Evolutionary conservation across 2,329 filamentous ascomycete species (phyloP).

Genomic region (Ilyonectria sp.): DNA sequence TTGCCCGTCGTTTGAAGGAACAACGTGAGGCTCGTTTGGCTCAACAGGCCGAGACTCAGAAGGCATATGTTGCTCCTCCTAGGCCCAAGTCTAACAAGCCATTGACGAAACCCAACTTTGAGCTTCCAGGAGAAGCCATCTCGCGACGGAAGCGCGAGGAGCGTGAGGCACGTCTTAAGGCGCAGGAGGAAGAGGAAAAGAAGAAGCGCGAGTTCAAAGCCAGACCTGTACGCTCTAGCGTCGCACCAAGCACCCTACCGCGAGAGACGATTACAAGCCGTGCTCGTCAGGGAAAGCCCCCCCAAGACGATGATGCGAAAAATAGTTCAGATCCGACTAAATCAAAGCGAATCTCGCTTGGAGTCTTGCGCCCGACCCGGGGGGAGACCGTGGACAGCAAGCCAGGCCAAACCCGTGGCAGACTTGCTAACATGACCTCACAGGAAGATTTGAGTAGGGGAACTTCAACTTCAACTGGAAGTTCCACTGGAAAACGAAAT

Average conservation of each 20-base stretch:
- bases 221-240: constrained; percentile 65
- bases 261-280: constrained; percentile 73
- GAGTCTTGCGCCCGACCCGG: constrained; percentile 25
- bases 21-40: constrained; percentile 69
- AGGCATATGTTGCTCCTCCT: constrained; percentile 56
- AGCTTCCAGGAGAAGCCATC: constrained; percentile 75
- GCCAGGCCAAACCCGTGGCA: constrained; percentile 45
- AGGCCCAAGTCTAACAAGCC: constrained; percentile 66
- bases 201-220: constrained; percentile 76
- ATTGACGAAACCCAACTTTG: constrained; percentile 70
- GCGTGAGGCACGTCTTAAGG: constrained; percentile 67
- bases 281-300: constrained; percentile 64
- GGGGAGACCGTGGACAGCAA: constrained; percentile 25
- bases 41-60: constrained; percentile 53
- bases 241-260: constrained; percentile 59
- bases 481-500: constrained; percentile 61
- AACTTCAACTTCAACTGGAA: constrained; percentile 63
- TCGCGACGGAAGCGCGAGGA: constrained; percentile 70
- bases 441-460: constrained; percentile 54
- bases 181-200: constrained; percentile 72
- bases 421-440: constrained; percentile 43
- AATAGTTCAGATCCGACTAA: constrained; percentile 34
- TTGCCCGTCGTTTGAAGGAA: constrained; percentile 71
- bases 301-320: constrained; percentile 46
- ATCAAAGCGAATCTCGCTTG: constrained; percentile 47